Evolutionary conservation across 2,329 filamentous ascomycete genomes (phyloP).

Genomic region (Knufia petricola): DNA sequence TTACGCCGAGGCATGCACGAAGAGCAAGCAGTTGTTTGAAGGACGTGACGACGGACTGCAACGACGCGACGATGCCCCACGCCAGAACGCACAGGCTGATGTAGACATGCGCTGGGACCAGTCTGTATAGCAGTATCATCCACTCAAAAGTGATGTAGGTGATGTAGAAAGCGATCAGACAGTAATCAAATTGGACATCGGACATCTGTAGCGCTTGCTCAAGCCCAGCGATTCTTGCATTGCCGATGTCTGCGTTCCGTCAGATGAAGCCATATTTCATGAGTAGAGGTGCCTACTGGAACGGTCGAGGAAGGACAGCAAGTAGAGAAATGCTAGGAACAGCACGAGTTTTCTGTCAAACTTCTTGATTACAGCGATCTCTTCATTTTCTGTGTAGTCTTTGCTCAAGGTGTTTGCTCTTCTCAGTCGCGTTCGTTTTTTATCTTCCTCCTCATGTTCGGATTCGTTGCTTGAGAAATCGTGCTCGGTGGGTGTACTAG

Average conservation of each 20-base stretch:
- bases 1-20: slow-evolving; percentile 41
- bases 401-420: slow-evolving; percentile 36
- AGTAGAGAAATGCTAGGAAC: slow-evolving; percentile 73
- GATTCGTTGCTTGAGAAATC: not conserved
- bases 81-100: slow-evolving; percentile 54
- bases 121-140: slow-evolving; percentile 55
- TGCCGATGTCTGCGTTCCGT: slow-evolving; percentile 41
- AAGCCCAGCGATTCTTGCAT: slow-evolving; percentile 53
- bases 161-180: slow-evolving; percentile 54
- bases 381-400: slow-evolving; percentile 60
- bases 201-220: slow-evolving; percentile 45
- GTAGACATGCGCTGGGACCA: slow-evolving; percentile 53
- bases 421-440: not conserved
- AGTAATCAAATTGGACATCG: slow-evolving; percentile 50
- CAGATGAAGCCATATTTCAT: slow-evolving; percentile 24
- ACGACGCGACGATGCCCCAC: slow-evolving; percentile 66
- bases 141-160: slow-evolving; percentile 57
- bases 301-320: slow-evolving; percentile 76
- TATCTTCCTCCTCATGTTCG: slow-evolving; percentile 10
- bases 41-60: slow-evolving; percentile 47
- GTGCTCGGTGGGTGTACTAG: not conserved
- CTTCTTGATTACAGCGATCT: slow-evolving; percentile 58
- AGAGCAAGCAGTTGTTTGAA: slow-evolving; percentile 40
- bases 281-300: slow-evolving; percentile 51
- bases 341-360: slow-evolving; percentile 69